These are phyloP conservation scores for Millerozyma miso DNA, from an alignment of 805 yeast species.

Conservation along the genomic window DNA sequence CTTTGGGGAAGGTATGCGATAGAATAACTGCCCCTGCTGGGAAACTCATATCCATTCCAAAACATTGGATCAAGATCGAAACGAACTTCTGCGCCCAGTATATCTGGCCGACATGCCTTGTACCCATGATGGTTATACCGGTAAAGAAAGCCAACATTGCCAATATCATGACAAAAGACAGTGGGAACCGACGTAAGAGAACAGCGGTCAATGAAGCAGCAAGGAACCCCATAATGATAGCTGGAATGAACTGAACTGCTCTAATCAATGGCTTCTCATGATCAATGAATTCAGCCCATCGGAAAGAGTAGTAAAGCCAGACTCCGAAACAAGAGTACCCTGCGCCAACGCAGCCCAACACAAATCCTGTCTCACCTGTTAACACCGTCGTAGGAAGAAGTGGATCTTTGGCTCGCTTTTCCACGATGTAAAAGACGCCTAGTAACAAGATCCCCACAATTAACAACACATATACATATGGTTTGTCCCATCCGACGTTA, in stretches of 20 bases:
- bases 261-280: conserved; percentile 31
- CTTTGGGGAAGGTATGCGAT: conserved; percentile 52
- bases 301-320: conserved; percentile 58
- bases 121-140: conserved; percentile 48
- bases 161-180: conserved; percentile 45
- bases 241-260: conserved; percentile 18
- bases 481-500: conserved; percentile 60
- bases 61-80: conserved; percentile 49
- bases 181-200: conserved; percentile 41
- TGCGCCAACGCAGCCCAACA: conserved; percentile 48
- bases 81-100: conserved; percentile 61
- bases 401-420: conserved; percentile 43
- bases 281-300: conserved; percentile 45
- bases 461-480: conserved; percentile 57
- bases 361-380: conserved; percentile 41
- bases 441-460: conserved; percentile 46
- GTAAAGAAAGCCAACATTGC: conserved; percentile 52
- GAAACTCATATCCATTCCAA: conserved; percentile 77
- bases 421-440: conserved; percentile 47
- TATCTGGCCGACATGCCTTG: conserved; percentile 54
- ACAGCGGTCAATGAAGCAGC: conserved; percentile 53
- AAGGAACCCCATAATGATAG: conserved; percentile 45
- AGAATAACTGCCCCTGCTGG: conserved; percentile 68
- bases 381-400: conserved; percentile 50
- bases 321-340: conserved; percentile 81